Evolutionary conservation across 2,329 filamentous ascomycete species (phyloP).

Genomic region (Monilinia aucupariae): DNA sequence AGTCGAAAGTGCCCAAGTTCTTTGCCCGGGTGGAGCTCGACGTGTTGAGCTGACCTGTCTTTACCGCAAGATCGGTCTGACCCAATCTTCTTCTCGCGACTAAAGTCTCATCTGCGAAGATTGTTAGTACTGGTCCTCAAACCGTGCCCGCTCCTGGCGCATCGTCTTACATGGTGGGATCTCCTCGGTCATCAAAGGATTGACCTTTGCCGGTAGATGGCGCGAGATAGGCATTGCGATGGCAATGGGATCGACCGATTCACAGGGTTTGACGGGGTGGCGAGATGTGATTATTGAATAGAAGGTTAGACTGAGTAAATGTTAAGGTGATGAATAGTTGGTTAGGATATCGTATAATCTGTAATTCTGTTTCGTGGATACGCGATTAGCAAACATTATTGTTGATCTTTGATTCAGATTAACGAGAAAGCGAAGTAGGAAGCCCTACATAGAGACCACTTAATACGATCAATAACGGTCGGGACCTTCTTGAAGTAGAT

Average conservation of each 20-base stretch:
- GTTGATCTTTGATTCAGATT: neutral
- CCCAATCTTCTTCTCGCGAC: slow-evolving; percentile 81
- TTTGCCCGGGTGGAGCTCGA: slow-evolving; percentile 66
- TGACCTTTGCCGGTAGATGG: slow-evolving; percentile 54
- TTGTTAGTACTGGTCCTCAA: slow-evolving; percentile 23
- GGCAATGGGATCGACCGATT: neutral
- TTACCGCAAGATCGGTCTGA: slow-evolving; percentile 83
- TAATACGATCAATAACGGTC: neutral
- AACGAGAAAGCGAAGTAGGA: neutral
- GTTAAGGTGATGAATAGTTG: neutral
- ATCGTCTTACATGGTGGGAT: slow-evolving; percentile 56
- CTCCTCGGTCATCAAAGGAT: slow-evolving; percentile 60
- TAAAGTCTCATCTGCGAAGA: slow-evolving; percentile 29
- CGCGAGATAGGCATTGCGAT: slow-evolving; percentile 28
- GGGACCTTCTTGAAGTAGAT: slow-evolving; percentile 1
- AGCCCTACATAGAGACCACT: slow-evolving; percentile 6
- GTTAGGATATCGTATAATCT: neutral
- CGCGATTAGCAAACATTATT: slow-evolving; percentile 8
- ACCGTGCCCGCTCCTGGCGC: slow-evolving; percentile 17
- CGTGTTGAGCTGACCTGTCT: slow-evolving; percentile 66
- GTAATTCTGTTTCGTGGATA: slow-evolving; percentile 11
- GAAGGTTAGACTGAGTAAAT: neutral
- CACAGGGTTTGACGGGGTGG: neutral
- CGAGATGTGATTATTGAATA: slow-evolving; percentile 6
- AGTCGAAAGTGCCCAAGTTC: slow-evolving; percentile 82